Evolutionary conservation across 179 eudicot species (phyloP).

Genomic region (Beta corolliflora): DNA sequence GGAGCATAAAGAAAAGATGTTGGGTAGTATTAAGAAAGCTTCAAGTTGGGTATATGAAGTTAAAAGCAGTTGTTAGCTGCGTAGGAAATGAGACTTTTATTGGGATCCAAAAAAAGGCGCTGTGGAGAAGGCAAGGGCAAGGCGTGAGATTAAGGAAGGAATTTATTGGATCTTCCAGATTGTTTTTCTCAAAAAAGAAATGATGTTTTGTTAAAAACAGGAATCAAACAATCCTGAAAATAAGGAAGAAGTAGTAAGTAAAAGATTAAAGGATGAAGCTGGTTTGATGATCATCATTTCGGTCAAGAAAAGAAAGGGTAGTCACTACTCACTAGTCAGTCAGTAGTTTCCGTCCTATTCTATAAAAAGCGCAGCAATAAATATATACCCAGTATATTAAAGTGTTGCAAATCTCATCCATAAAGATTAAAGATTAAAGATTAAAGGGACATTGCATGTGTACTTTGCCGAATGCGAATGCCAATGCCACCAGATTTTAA

Average conservation of each 20-base stretch:
- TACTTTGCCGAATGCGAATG: constrained; percentile 24
- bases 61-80: background rate
- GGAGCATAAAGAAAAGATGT: too few species aligned
- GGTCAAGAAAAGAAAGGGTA: background rate
- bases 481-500: too few species aligned
- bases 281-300: constrained; percentile 13
- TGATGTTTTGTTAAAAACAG: too few species aligned
- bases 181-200: too few species aligned
- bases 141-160: constrained; percentile 25
- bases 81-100: constrained; percentile 10
- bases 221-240: too few species aligned
- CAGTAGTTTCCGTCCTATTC: too few species aligned
- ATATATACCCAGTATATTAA: background rate
- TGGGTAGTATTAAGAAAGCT: background rate
- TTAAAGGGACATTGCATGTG: constrained; percentile 30
- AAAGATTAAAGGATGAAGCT: background rate
- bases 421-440: constrained; percentile 5
- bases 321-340: too few species aligned
- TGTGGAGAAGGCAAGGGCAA: background rate
- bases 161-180: constrained; percentile 15
- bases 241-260: background rate
- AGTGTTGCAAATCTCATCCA: constrained; percentile 6
- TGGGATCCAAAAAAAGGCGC: constrained; percentile 25
- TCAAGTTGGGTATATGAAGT: background rate
- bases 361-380: constrained; percentile 1